Evolutionary conservation across 108 stramenopile species (phyloP), one percentile per base, ranked within the genome.

Genomic region (Nitzschia putrida): DNA sequence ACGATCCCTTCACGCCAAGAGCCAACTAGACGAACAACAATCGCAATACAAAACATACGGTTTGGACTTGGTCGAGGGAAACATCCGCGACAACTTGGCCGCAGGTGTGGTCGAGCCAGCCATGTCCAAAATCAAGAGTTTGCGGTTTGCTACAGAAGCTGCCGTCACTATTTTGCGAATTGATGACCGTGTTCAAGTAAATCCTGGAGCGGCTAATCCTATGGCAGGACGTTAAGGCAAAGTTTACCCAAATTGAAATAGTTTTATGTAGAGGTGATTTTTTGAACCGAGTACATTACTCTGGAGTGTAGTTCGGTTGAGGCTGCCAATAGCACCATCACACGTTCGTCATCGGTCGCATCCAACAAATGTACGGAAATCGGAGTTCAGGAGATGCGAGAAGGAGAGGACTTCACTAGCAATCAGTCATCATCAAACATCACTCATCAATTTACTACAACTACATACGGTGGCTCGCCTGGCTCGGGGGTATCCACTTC

Each of bases 41-140:
- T 75, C 73, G 23, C 26, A n/a, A 37, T 65, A 84, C 39, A 91
- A 96, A 76, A 91, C 83, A 57, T 90, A 80, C 59, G 97, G 97
- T 12, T 84, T 98, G 57, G 95, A 98, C 78, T 71, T 98, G 41
- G 67, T 95, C 5, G 83, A 89, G 16, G 97, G 97, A 12, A 76
- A 73, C 40, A 88, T 95, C 45, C 82, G 96, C 25, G 89, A 99
- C 75, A 98, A 97, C 72, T 81, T 99, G 45, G 82, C 71, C 0
- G 95, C 96, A 6, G 99, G 99, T 34, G 97, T 99, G 23, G 97
- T 99, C 26, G 99, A 99, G 84, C 99, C 99, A 0, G 98, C 99
- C 70, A 99, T 99, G 58, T 95, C 93, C 61, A 99, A 99, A 84
- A 98, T 99, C 85, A 99, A 99, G 79, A 85, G 83, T 73, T 80